phyloP scores from a whole-genome alignment of 441 rosid species.

The Populus hybrid region DNA sequence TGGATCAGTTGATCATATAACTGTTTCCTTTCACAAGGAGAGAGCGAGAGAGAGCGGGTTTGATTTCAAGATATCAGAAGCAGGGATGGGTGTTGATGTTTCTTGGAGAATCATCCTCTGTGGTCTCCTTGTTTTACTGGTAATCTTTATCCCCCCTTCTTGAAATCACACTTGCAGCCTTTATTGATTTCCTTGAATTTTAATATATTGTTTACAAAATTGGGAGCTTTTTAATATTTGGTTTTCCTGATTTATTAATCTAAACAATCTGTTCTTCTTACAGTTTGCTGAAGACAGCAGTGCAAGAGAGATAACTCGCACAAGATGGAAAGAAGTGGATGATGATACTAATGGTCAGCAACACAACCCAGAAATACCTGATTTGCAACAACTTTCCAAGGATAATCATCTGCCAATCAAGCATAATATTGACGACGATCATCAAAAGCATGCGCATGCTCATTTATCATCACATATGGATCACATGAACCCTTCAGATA shows the following conservation, averaged over 20 bases:
- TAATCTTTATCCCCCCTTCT: constrained; percentile 10
- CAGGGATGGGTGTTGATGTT: constrained; percentile 24
- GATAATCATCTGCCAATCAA: constrained; percentile 1
- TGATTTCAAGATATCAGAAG: neutral
- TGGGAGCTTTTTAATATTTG: neutral
- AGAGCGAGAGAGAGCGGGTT: neutral
- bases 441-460: neutral
- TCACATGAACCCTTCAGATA: constrained; percentile 40
- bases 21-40: neutral
- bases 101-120: constrained; percentile 11
- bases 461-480: constrained; percentile 7
- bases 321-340: neutral
- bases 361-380: neutral
- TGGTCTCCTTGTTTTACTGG: constrained; percentile 26
- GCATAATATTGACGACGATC: neutral
- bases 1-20: neutral
- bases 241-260: neutral
- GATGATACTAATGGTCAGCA: too few relatives aligned
- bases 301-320: constrained; percentile 6
- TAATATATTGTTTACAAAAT: neutral
- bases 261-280: neutral
- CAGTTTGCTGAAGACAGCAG: constrained; percentile 16
- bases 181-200: neutral
- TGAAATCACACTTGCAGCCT: neutral
- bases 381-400: neutral